Evolutionary conservation across 345 rosid species (phyloP).

Genomic region (Salix purpurea): DNA sequence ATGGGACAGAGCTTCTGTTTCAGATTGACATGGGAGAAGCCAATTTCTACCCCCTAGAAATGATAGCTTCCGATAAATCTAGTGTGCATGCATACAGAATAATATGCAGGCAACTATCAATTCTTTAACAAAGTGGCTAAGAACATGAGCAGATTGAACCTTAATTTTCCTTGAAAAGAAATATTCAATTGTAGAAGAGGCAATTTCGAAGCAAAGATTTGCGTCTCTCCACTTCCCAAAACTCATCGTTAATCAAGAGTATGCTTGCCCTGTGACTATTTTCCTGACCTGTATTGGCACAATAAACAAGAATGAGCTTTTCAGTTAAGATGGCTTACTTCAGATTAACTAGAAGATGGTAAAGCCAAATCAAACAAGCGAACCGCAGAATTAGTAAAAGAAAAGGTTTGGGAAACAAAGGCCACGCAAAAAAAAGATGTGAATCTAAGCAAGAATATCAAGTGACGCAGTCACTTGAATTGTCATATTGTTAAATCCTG

Average conservation of each 20-base stretch:
- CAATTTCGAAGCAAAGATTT: neutral
- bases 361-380: neutral
- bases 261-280: conserved; percentile 56
- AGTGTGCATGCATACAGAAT: neutral
- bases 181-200: neutral
- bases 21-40: neutral
- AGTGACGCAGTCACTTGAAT: neutral
- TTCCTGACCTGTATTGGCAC: conserved; percentile 54
- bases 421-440: neutral
- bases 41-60: neutral
- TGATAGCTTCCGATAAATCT: conserved; percentile 5
- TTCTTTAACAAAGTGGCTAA: conserved; percentile 2
- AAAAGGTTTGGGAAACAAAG: neutral
- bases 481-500: neutral
- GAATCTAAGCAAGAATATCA: neutral
- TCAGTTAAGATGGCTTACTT: conserved; percentile 1
- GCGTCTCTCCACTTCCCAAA: neutral
- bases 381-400: neutral
- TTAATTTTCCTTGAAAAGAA: neutral
- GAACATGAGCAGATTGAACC: conserved; percentile 2
- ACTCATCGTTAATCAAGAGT: conserved; percentile 35
- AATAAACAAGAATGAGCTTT: conserved; percentile 2
- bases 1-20: neutral
- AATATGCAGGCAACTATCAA: neutral
- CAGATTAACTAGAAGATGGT: neutral